Base-by-base conservation (phyloP, 2,329 filamentous ascomycete species). In the Neopestalotiopsis rosae region DNA sequence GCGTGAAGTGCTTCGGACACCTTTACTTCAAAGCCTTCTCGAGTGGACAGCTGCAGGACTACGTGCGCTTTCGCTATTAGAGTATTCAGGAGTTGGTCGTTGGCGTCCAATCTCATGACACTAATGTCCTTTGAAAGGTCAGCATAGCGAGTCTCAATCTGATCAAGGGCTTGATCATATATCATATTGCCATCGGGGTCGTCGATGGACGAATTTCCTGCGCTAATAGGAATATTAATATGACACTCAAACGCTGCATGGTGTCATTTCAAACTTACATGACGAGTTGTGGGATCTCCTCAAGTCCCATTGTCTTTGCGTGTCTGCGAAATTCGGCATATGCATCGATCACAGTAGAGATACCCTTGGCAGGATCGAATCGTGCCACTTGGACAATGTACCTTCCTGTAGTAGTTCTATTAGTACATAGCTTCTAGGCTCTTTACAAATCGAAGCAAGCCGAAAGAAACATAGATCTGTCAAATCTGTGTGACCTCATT, bases 1-100 rank as follows among this genome's bases (percentile, higher is more conserved):
- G 94, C 93, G 76, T 95, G 93, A 28, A 95, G 84, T 1, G 92
- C 93, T 80, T 96, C 94, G 0, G 91, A 94, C 5, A 96, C 92
- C 80, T 96, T 96, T 74, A 96, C 91, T 79, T 96, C 93, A 74
- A 96, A 96, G 0, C 93, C 93, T 77, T 96, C 93, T 45, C 92
- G 88, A 0, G 91, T 94, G 2, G 92, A 95, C 5, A 96, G 88
- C 79, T 96, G 93, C 7, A 96, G 86, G 0, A 91, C 91, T 7
- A 94, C 88, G 68, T 91, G 88, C 0, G 92, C 90, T 64, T 91
- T 91, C 49, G 90, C 89, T 70, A 96, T 86, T 57, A 96, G 83
- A 0, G 90, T 89, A 79, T 96, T 95, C 74, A 96, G 88, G 24
- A 94, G 85, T 79, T 96, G 93, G 74, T 96, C 93, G 12, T 91